Evolutionary conservation across 495 filamentous ascomycete species (phyloP), one percentile per base, ranked within the genome.

Genomic region (Xylaria castorea): DNA sequence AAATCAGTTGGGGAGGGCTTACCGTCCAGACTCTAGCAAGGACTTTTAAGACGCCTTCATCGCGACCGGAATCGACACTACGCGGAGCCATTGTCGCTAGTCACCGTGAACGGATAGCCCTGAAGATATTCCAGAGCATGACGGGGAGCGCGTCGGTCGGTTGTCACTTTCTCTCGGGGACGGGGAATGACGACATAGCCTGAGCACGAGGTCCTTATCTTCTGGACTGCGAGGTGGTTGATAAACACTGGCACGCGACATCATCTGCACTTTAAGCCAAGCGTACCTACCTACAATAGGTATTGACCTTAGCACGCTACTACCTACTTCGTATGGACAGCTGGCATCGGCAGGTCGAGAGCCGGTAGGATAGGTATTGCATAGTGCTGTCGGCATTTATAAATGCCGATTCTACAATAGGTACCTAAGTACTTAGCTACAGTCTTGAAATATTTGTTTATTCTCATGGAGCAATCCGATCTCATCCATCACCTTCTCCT

Each of bases 1-100:
- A 38, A 18, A 44, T 32, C 71, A 71, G 48, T 25, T 11, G 20
- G n/a, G 11, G 9, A 63, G 34, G 30, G 50, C 78, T 65, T 81
- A 81, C 84, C 63, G 77, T 77, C 88, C 87, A 89, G 75, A 89
- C 87, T 70, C 86, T 81, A 36, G 83, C 80, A 22, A 86, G 65
- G 20, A 85, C 84, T 18, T 78, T 81, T 50, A 85, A 25, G 30
- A 80, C 62, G 20, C 82, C 78, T 63, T 72, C 55, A 68, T 60
- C 72, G 40, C 73, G 65, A 46, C 44, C 50, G 57, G 70, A 65
- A 58, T 74, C 72, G 38, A 3, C 51, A 70, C 76, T 78, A 48
- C 79, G 67, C 40, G 80, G 80, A 20, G 83, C 77, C 81, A 84
- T 83, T 63, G 74, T 70, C 57, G 77, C 63, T 40, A 85, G 81